Evolutionary conservation across 768 basidiomycete species (phyloP), one percentile per base, ranked within the genome.

Genomic region (Pisolithus albus): DNA sequence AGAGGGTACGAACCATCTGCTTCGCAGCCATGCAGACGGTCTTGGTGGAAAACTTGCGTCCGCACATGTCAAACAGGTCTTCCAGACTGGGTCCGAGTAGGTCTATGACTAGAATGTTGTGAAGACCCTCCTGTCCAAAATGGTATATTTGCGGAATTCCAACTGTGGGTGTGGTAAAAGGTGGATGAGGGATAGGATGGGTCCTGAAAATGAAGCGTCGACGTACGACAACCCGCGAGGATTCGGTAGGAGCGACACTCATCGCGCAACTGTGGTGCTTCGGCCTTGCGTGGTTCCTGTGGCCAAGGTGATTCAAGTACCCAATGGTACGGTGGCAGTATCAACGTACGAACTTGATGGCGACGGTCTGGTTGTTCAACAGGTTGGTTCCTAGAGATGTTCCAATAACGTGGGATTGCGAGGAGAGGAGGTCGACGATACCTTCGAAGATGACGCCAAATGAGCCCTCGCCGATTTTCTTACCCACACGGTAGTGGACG

Each of bases 61-160:
- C 91, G 63, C 96, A 99, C 89, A 98, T 94, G 72, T 99, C 96
- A 67, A 99, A 99, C 50, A 99, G 76, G 68, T 99, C 96, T 71
- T 99, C 96, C 56, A 99, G 70, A 66, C 89, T 93, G 10, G 95
- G 95, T 3, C 96, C 96, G 32, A 99, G 81, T 34, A 99, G 81
- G 74, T 99, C 96, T 63, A 99, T 98, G 59, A 99, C 94, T 55
- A 99, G 82, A 57, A 99, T 94, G 64, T 99, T 98, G 75, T 99
- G 94, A 26, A 98, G 79, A 13, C 89, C 96, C 70, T 99, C 96
- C 72, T 97, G 94, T 45, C 96, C 96, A 68, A 98, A 99, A 72
- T 99, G 95, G 75, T 98, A 97, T 70, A 99, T 97, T 73, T 98
- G 94, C 24, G 94, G 95, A 46, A 99, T 95, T 19, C 96, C 95